phyloP scores from a whole-genome alignment of 148 eudicot genomes.

The Gaultheria prostrata region DNA sequence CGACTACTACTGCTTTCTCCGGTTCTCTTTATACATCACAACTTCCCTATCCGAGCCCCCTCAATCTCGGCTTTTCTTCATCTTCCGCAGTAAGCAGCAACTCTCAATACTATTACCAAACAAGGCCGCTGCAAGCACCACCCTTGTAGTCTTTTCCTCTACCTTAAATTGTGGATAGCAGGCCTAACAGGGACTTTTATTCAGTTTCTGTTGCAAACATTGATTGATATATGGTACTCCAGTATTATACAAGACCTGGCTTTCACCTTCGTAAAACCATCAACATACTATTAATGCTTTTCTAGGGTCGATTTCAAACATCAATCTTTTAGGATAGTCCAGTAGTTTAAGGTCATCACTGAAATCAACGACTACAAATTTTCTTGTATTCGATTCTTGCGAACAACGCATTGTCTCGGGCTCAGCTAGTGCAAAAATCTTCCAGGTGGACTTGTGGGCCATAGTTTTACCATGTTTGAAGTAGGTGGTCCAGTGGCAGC shows the following conservation, averaged over 20 bases:
- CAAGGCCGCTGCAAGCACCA: conserved; percentile 31
- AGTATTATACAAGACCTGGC: neutral
- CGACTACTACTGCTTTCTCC: conserved; percentile 8
- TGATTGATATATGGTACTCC: neutral
- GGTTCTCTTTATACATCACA: conserved; percentile 18
- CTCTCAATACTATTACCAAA: conserved; percentile 27
- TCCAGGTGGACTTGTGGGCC: neutral
- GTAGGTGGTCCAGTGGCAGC: too few species aligned
- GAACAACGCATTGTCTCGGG: neutral
- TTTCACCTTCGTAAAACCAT: neutral
- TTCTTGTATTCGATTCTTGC: neutral
- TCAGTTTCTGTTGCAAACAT: neutral
- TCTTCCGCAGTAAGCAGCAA: conserved; percentile 20
- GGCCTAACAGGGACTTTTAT: neutral
- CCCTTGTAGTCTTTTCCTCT: conserved; percentile 9
- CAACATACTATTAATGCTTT: neutral
- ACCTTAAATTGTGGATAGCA: neutral
- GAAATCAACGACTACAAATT: neutral
- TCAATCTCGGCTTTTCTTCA: conserved; percentile 29
- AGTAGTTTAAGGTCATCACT: neutral
- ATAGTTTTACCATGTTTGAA: neutral
- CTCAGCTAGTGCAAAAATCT: neutral
- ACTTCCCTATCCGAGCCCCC: conserved; percentile 21
- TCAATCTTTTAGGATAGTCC: too few species aligned
- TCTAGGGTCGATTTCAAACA: too few species aligned